A percentile compares a stretch with the other conserved stretches of the same genome.
phyloP scores from a whole-genome alignment of 1,284 basidiomycete species.

The Boletus sp. region DNA sequence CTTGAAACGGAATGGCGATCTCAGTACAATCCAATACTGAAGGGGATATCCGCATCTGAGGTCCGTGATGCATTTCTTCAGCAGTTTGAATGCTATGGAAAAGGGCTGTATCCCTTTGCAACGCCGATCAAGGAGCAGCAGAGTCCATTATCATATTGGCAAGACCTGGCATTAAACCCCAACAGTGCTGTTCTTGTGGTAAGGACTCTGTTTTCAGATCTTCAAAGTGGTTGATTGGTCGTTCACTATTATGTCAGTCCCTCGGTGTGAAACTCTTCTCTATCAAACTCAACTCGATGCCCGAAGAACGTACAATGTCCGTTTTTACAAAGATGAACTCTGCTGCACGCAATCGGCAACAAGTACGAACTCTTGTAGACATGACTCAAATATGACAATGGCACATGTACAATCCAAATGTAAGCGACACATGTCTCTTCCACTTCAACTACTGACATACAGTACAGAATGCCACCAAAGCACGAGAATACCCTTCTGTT shows the following conservation, averaged over 20 bases:
- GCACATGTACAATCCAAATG: background rate
- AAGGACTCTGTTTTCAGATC: background rate
- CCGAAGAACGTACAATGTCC: background rate
- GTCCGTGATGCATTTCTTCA: background rate
- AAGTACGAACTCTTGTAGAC: background rate
- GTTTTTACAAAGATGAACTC: background rate
- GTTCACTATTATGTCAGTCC: too few relatives aligned
- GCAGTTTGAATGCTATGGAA: background rate
- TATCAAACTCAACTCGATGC: background rate
- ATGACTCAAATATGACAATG: background rate
- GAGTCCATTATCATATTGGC: background rate
- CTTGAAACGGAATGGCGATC: background rate
- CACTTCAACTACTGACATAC: too few relatives aligned
- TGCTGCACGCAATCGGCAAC: background rate
- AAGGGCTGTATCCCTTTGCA: background rate
- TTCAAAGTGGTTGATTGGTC: too few relatives aligned
- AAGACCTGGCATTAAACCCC: background rate
- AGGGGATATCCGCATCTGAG: background rate
- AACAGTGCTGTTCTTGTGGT: background rate
- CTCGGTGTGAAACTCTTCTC: background rate
- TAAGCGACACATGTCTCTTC: too few relatives aligned
- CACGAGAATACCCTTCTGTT: too few relatives aligned
- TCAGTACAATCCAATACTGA: background rate
- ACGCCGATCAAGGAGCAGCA: background rate
- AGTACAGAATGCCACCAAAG: too few relatives aligned